Evolutionary conservation across 192 early-diverging fungal species (phyloP).

Genomic region (Blastocladiella britannica): DNA sequence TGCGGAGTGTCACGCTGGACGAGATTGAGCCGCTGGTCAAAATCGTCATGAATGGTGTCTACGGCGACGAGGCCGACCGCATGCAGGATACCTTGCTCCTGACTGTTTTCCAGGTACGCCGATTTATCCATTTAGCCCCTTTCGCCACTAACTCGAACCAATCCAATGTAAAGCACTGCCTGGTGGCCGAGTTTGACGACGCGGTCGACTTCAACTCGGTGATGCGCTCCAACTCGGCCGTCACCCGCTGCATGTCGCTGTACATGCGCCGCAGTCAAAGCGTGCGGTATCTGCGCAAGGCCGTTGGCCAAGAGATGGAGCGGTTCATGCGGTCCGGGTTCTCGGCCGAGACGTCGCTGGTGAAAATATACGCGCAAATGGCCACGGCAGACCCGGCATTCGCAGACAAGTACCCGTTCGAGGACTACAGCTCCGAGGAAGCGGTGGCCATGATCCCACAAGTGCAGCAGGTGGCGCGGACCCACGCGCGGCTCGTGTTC

Average conservation of each 20-base stretch:
- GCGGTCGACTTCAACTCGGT: constrained; percentile 71
- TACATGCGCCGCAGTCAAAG: constrained; percentile 85
- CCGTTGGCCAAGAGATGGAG: constrained; percentile 48
- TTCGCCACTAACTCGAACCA: not conserved
- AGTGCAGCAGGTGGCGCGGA: constrained; percentile 65
- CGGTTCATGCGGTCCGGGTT: constrained; percentile 60
- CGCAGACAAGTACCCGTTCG: constrained; percentile 10
- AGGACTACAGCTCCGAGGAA: constrained; percentile 24
- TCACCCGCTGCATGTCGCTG: constrained; percentile 95
- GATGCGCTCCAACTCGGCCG: constrained; percentile 82
- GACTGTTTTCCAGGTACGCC: constrained; percentile 84
- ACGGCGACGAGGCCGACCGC: constrained; percentile 89
- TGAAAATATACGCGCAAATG: constrained; percentile 90
- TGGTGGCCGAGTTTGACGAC: constrained; percentile 83
- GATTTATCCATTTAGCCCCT: constrained; percentile 1
- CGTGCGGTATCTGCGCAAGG: constrained; percentile 76
- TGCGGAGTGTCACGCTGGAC: constrained; percentile 53
- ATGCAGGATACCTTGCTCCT: constrained; percentile 86
- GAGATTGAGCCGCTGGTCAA: constrained; percentile 89
- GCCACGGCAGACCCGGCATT: constrained; percentile 24
- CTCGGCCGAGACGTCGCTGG: constrained; percentile 56
- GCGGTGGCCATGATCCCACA: constrained; percentile 57
- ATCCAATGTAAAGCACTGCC: constrained; percentile 31
- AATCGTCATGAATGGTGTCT: constrained; percentile 90
- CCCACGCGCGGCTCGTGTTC: constrained; percentile 58